A percentile compares a stretch with the other conserved stretches of the same genome.
Evolutionary conservation across 805 yeast species (phyloP).

Genomic region (Nakazawaea pomicola): DNA sequence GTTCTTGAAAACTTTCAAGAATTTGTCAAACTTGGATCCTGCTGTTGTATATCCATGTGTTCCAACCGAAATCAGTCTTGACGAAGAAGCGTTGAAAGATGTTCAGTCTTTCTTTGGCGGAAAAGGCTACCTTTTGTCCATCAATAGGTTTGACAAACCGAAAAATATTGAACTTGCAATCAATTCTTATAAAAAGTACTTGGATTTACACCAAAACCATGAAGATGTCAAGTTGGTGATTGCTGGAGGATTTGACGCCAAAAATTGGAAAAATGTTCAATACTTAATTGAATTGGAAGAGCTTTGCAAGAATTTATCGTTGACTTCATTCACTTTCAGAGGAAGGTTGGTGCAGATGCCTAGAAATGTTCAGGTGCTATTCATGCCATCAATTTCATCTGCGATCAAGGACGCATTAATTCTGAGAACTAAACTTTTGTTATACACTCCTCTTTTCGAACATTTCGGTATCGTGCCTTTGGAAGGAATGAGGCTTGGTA

Average conservation of each 20-base stretch:
- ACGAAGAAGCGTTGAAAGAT: conserved; percentile 25
- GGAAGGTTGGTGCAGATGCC: conserved; percentile 29
- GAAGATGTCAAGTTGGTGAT: conserved; percentile 50
- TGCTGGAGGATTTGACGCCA: conserved; percentile 87
- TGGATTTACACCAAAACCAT: conserved; percentile 25
- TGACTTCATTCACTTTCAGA: conserved; percentile 42
- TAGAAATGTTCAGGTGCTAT: conserved; percentile 45
- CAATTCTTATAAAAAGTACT: conserved; percentile 50
- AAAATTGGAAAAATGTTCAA: conserved; percentile 70
- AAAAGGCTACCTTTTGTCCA: conserved; percentile 52
- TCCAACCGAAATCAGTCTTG: conserved; percentile 28
- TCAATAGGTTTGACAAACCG: conserved; percentile 86
- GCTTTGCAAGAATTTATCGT: conserved; percentile 38
- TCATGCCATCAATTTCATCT: conserved; percentile 76
- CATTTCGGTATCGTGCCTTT: conserved; percentile 98
- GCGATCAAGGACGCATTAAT: conserved; percentile 60
- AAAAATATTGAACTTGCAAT: conserved; percentile 81
- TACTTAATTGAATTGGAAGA: conserved; percentile 58
- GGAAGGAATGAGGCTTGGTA: conserved; percentile 84
- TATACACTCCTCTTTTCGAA: conserved; percentile 88
- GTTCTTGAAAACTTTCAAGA: conserved; percentile 58
- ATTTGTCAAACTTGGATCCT: conserved; percentile 34
- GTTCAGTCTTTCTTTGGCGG: conserved; percentile 30
- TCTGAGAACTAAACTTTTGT: conserved; percentile 48
- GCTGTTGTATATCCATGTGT: conserved; percentile 79